Conservation (phyloP, 345 rosid species). For the Sonneratia caseolaris region DNA sequence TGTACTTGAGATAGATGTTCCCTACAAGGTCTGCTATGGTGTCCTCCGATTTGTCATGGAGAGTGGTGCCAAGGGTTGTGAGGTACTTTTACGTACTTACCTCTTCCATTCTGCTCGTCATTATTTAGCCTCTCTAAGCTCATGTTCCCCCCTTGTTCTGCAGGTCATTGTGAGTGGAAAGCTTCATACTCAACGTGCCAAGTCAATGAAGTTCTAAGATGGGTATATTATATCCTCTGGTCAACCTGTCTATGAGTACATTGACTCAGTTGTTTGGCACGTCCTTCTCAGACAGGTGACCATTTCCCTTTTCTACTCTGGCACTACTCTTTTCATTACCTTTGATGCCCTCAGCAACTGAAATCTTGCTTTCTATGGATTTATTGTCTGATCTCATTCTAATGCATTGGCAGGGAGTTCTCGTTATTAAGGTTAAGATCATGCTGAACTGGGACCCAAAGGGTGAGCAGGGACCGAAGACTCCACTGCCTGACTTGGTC, state of each 20-base stretch:
- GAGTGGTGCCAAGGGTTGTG: constrained; percentile 38
- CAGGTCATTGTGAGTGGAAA: constrained; percentile 41
- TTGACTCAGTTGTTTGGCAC: constrained; percentile 39
- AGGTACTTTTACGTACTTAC: constrained; percentile 11
- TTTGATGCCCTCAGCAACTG: neutral
- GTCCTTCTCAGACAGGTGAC: constrained; percentile 35
- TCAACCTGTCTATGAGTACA: constrained; percentile 29
- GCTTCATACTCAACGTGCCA: constrained; percentile 30
- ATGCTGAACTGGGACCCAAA: constrained; percentile 42
- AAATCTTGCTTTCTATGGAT: neutral
- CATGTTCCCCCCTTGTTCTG: neutral
- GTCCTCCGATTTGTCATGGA: constrained; percentile 33
- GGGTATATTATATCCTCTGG: constrained; percentile 45
- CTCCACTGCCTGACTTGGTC: constrained; percentile 30
- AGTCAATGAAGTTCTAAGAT: constrained; percentile 41
- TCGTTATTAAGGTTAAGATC: constrained; percentile 38
- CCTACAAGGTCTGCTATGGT: constrained; percentile 31
- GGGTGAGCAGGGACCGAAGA: constrained; percentile 32
- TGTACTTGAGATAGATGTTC: too few species aligned
- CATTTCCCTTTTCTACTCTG: neutral
- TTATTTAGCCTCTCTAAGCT: neutral
- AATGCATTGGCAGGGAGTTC: constrained; percentile 20
- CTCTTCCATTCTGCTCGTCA: neutral
- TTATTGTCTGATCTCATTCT: too few species aligned
- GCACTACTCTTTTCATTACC: neutral